Base-by-base conservation (phyloP, 371 early-diverging fungal genomes). In the Furculomyces boomerangus region DNA sequence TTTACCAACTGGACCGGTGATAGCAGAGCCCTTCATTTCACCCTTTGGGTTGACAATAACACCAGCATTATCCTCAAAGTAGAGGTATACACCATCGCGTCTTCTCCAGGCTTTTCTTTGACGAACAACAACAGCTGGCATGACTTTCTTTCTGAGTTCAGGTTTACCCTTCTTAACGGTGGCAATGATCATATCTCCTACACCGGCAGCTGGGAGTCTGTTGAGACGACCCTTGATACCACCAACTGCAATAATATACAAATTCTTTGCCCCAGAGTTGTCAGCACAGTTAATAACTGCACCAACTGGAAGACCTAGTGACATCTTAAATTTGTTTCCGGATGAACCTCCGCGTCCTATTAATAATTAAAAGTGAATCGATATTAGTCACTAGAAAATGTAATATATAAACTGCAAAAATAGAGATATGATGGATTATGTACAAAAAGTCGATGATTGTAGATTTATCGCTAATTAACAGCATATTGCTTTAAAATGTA, bases 91-190 rank as follows among this genome's bases (percentile, higher is more conserved):
- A 75, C 99, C 99, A 66, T 99, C 99, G 72, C 84, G 76, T 68
- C 99, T 85, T 73, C 99, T 89, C 97, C 98, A 98, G 53, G 93
- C 83, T 86, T 98, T 98, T 71, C 98, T 89, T 80, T 99, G 99
- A 68, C 99, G 95, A 59, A 99, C 84, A 64, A 99, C 86, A 70
- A 99, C 96, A 60, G 97, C 99, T 66, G 96, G 93, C 84, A 93
- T 88, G 63, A 99, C 91, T 84, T 99, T 99, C 89, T 99, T 99
- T 75, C 99, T 81, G 73, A 99, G 80, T 71, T 99, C 99, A 57
- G 99, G 99, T 86, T 99, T 99, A 69, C 99, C 99, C 90, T 99
- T 99, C 84, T 98, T 96, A 75, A 98, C 99, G 58, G 99, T 92
- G 62, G 94, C 93, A 60, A 99, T 83, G 57, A 99, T 83, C 89